Conservation (phyloP, 495 filamentous ascomycete genomes). For the Neurospora sp. region DNA sequence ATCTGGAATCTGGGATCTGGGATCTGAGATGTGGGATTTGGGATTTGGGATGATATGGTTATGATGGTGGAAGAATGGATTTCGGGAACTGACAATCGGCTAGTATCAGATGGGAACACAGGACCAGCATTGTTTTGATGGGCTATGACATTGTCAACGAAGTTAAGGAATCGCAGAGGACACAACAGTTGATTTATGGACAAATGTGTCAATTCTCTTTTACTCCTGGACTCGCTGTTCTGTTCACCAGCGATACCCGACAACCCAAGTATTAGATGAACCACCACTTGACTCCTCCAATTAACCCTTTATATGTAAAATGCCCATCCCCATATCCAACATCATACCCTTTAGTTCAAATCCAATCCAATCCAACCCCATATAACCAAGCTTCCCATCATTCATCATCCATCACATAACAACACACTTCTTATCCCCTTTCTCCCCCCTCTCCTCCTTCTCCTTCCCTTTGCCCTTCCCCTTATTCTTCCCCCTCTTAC, state of each 20-base stretch:
- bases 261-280: not conserved
- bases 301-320: not conserved
- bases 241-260: not conserved
- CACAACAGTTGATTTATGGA: not conserved
- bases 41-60: not conserved
- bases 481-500: not conserved
- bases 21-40: no score
- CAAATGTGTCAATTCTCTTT: not conserved
- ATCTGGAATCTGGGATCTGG: no score
- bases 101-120: not conserved
- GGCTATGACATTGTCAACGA: not conserved
- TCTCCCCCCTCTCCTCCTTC: constrained; percentile 5
- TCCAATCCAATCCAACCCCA: not conserved
- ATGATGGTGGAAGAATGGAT: no score
- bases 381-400: no score
- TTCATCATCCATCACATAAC: constrained; percentile 37
- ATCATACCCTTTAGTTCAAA: not conserved
- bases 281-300: not conserved
- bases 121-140: not conserved
- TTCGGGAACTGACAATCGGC: no score
- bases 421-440: constrained; percentile 40
- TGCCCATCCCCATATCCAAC: not conserved
- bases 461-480: not conserved
- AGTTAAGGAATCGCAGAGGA: not conserved
- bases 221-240: not conserved